Base-by-base conservation (phyloP, 257 asterid genomes). In the Henckelia pumila region DNA sequence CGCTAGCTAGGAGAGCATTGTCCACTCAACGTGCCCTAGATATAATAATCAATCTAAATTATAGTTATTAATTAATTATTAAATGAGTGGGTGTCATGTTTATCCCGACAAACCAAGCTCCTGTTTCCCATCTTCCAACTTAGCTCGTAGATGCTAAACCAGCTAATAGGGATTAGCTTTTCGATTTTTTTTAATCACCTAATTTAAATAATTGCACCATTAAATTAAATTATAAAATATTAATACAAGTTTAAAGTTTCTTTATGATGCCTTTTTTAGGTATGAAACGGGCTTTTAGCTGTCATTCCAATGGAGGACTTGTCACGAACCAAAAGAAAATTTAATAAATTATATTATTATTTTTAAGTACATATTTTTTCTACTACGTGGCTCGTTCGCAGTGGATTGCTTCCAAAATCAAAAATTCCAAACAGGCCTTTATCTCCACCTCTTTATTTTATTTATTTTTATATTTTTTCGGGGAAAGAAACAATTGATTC, bases 91-190 rank as follows among this genome's bases (percentile, higher is more conserved):
- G 29, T 81, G 89, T 67, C 73, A 78, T 56, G 79, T 70, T 74
- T 59, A 78, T 74, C 28, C 83, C 78, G 83, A 79, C 83, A 79
- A 62, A 67, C 40, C 13, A 40, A 59, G 73, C 64, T 25, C 59
- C 21, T 75, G 80, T 32, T 72, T 79, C 83, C 80, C 69, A 73
- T 85, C 76, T 75, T 72, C 89, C 77, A 83, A 73, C 88, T 86
- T 68, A 70, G 66, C 56, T 69, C 53, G 25, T 47, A 37, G 62
- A 64, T 79, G 76, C 81, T 71, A 5, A 61, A 78, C 71, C 80
- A 77, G 79, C 83, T 74, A 72, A 71, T 81, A 70, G 32, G 68
- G 13, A 67, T 71, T 69, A 67, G 71, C 57, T 29, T 64, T 76
- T 78, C 1, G 22, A 40, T 33, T 9, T 56, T 4, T 63, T 58